Evolutionary conservation across 1,284 basidiomycete species (phyloP), one percentile per base, ranked within the genome.

Genomic region (Sporisorium reilianum): DNA sequence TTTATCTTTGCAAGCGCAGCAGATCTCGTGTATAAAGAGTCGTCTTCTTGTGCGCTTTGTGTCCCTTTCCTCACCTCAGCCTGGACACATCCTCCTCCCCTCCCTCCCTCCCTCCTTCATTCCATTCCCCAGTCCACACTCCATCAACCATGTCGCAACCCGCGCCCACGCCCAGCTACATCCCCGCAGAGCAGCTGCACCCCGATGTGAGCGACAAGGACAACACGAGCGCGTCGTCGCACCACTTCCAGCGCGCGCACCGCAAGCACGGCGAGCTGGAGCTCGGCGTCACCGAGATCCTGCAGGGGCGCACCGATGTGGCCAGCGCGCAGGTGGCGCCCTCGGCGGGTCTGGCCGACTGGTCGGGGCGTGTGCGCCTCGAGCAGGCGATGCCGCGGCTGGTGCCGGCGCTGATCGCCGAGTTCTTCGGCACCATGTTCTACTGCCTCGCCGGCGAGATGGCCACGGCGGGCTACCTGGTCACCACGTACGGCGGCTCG

Each of bases 261-360:
- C 77, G 70, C 46, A 53, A 52, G 50, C 57, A 63, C 26, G 74
- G 74, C 32, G 69, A 73, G 48, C 66, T 73, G 48, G 70, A 73
- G 46, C 66, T 73, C 34, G 77, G 77, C 59, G 61, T 77, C 32
- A 77, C 75, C 53, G 77, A 79, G 34, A 73, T 77, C 52, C 66
- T 75, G 26, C 68, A 75, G 44, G 75, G 75, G 9, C 66, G 75
- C 11, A 59, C 36, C 41, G 77, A 75, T 45, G 67, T 64, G 4
- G 16, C 55, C 34, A 57, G 63, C 20, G 66, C 75, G 2, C 45
- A 60, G 22, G 77, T 79, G 1, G 75, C 61, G 28, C 25, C 23
- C 3, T 51, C 68, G 20, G 23, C 54, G 52, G 69, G 68, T 63
- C 69, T 72, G 2, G 41, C 59, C 32, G 46, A 72, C 38, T 71